phyloP scores from a whole-genome alignment of 768 basidiomycete genomes.

The Calocybe cyanea region DNA sequence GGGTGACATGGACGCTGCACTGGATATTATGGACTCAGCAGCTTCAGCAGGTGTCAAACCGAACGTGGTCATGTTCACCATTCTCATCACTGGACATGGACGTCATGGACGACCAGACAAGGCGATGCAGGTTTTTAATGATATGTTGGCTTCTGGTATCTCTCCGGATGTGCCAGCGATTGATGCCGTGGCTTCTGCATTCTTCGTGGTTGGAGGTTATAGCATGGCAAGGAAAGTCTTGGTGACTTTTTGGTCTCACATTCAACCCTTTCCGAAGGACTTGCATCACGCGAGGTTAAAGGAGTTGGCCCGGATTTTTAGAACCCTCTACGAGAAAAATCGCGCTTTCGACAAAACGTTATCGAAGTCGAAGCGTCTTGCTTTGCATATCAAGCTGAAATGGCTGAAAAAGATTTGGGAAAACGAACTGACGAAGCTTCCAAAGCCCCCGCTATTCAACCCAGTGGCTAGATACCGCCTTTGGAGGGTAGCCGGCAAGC shows the following conservation, averaged over 20 bases:
- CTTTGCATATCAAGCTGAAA: constrained; percentile 35
- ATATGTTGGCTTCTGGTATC: constrained; percentile 60
- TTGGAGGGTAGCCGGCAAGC: too few relatives aligned
- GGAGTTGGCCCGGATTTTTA: constrained; percentile 45
- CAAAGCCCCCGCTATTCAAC: background rate
- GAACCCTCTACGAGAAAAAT: constrained; percentile 27
- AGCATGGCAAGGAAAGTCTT: constrained; percentile 50
- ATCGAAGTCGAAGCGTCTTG: constrained; percentile 30
- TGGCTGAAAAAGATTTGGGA: constrained; percentile 11
- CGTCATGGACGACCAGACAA: constrained; percentile 50
- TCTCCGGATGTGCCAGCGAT: constrained; percentile 68
- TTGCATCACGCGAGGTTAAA: constrained; percentile 41
- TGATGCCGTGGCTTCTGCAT: constrained; percentile 68
- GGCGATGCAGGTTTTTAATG: constrained; percentile 53
- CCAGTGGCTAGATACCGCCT: too few relatives aligned
- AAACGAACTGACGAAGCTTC: background rate
- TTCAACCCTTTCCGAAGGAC: constrained; percentile 56
- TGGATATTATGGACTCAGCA: constrained; percentile 51
- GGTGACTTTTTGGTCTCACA: constrained; percentile 58
- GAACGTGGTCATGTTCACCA: constrained; percentile 71
- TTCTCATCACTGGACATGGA: constrained; percentile 69
- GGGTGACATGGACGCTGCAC: constrained; percentile 59
- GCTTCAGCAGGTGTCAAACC: constrained; percentile 46
- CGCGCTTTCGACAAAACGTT: constrained; percentile 14
- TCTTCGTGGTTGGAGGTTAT: constrained; percentile 53